Percentiles rank a stretch among this genome's conserved stretches.
Conservation (phyloP, 352 stramenopile genomes). For the Blastocystis sp. region DNA sequence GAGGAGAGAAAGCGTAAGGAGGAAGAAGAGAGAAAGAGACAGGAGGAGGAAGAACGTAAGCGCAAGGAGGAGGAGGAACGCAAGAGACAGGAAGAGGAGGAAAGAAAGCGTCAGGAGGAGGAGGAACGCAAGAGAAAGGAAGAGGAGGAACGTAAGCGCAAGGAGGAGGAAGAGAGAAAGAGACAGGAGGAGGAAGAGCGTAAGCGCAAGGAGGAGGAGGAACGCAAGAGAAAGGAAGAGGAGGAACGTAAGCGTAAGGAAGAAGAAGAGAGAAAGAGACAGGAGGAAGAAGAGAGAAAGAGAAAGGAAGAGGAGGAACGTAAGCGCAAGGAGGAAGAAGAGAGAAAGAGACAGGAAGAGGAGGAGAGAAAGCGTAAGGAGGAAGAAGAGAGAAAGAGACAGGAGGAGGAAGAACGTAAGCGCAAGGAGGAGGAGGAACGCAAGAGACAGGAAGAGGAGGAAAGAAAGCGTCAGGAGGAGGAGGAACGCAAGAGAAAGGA, state of each 20-base stretch:
- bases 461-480: neutral
- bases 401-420: neutral
- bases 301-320: neutral
- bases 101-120: neutral
- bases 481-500: neutral
- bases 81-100: neutral
- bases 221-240: neutral
- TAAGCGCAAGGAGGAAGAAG: neutral
- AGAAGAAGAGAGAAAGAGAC: neutral
- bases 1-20: neutral
- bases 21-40: neutral
- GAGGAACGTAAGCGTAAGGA: neutral
- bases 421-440: neutral
- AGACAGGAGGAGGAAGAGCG: neutral
- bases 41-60: neutral
- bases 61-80: neutral
- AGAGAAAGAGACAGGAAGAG: neutral
- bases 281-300: neutral
- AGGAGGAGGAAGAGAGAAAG: conserved; percentile 5
- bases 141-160: neutral
- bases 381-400: neutral
- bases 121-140: conserved; percentile 7
- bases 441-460: neutral
- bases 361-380: neutral
- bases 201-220: neutral